Percentiles rank a stretch among this genome's conserved stretches.
Conservation (phyloP, 768 basidiomycete genomes). For the Russula griseocarnosa region DNA sequence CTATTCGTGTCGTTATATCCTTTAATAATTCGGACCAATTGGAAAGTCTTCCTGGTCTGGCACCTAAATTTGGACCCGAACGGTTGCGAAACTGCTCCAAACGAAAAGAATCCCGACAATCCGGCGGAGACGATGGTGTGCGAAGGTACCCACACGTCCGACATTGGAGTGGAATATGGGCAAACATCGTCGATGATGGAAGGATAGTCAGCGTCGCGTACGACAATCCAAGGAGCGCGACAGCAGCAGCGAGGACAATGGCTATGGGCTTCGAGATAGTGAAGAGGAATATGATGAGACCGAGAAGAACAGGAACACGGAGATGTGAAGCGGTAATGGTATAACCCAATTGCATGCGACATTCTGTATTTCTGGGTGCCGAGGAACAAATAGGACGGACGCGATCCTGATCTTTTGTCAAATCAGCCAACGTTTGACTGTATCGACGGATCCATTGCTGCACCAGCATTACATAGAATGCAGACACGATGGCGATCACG, state of each 20-base stretch:
- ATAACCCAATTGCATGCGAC: constrained; percentile 33
- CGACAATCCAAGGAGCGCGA: background rate
- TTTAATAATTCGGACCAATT: background rate
- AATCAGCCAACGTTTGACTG: background rate
- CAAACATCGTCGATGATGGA: constrained; percentile 3
- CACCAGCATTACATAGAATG: constrained; percentile 21
- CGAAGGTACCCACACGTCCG: background rate
- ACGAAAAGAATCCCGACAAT: background rate
- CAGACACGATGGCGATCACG: constrained; percentile 11
- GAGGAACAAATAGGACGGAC: constrained; percentile 18
- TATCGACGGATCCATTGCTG: constrained; percentile 23
- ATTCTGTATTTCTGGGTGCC: constrained; percentile 12
- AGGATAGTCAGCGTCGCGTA: constrained; percentile 14
- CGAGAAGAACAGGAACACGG: constrained; percentile 25
- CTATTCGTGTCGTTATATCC: background rate
- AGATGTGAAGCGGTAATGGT: constrained; percentile 21
- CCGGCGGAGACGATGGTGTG: background rate
- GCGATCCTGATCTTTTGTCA: background rate
- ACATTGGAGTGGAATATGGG: constrained; percentile 25
- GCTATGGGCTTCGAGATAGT: constrained; percentile 12
- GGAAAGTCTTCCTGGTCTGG: background rate
- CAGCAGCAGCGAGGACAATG: background rate
- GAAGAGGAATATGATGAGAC: constrained; percentile 19
- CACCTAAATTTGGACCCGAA: background rate
- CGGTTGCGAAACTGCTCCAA: background rate